A percentile compares a stretch with the other conserved stretches of the same genome.
Conservation (phyloP, 116 monocot species). For the Dioscorea cayenensis region DNA sequence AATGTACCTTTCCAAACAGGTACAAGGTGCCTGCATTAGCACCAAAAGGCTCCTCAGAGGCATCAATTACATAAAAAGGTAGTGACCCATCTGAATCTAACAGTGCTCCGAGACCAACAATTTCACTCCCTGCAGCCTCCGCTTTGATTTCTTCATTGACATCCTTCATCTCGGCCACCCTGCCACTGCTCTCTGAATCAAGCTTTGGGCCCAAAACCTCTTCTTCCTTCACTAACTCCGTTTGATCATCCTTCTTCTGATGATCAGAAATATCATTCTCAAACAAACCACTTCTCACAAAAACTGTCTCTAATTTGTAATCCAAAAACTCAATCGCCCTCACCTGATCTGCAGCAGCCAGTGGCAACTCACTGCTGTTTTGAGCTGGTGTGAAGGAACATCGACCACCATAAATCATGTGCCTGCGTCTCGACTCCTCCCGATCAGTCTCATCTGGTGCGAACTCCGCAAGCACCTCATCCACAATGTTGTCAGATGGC, state of each 20-base stretch:
- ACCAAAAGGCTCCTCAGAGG: constrained; percentile 56
- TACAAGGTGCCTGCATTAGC: constrained; percentile 63
- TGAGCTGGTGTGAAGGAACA: background rate
- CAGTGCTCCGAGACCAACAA: too few relatives aligned
- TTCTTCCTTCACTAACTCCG: constrained; percentile 16
- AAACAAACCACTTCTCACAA: background rate
- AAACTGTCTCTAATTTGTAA: background rate
- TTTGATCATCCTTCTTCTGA: constrained; percentile 6
- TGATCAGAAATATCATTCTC: constrained; percentile 14
- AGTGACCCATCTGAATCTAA: constrained; percentile 61
- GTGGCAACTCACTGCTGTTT: too few relatives aligned
- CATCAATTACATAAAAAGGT: constrained; percentile 85
- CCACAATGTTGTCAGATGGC: constrained; percentile 70
- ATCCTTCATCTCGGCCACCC: constrained; percentile 13
- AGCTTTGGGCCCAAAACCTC: background rate
- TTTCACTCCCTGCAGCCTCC: constrained; percentile 22
- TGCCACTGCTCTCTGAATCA: background rate
- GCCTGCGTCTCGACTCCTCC: constrained; percentile 44
- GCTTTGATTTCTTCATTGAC: constrained; percentile 13
- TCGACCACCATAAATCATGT: background rate
- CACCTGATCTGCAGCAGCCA: background rate
- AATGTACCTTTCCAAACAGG: constrained; percentile 90
- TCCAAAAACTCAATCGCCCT: background rate
- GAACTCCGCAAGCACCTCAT: constrained; percentile 80
- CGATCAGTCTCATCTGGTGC: constrained; percentile 73